Percentiles rank a stretch among this genome's conserved stretches.
phyloP scores from a whole-genome alignment of 495 filamentous ascomycete genomes.

The Usnea hakonensis region DNA sequence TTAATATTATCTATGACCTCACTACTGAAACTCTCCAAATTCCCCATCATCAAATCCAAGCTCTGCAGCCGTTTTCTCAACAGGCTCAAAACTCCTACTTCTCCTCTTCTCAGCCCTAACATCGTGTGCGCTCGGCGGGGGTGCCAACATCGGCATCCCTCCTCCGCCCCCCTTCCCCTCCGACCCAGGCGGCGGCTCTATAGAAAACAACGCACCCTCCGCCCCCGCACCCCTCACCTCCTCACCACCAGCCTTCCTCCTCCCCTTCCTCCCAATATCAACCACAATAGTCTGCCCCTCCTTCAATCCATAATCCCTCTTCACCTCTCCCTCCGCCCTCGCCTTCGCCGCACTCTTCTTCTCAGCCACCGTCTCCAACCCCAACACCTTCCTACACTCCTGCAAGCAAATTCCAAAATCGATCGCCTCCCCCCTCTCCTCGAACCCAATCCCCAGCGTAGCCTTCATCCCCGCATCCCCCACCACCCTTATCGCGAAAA shows the following conservation, averaged over 20 bases:
- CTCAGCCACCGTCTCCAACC: constrained; percentile 27
- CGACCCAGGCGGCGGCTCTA: constrained; percentile 36
- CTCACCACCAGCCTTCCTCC: constrained; percentile 15
- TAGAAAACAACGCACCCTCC: constrained; percentile 38
- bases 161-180: constrained; percentile 30
- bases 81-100: constrained; percentile 24
- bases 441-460: constrained; percentile 73
- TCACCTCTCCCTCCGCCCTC: constrained; percentile 36
- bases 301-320: constrained; percentile 70
- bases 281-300: constrained; percentile 80
- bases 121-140: constrained; percentile 24
- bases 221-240: constrained; percentile 1
- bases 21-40: constrained; percentile 46
- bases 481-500: constrained; percentile 73
- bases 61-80: constrained; percentile 27
- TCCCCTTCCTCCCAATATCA: constrained; percentile 44
- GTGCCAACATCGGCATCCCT: constrained; percentile 19
- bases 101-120: constrained; percentile 33
- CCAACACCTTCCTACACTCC: constrained; percentile 56
- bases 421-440: constrained; percentile 73
- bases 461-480: constrained; percentile 63
- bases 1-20: not conserved
- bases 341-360: constrained; percentile 23
- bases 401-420: constrained; percentile 76
- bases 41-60: constrained; percentile 45